A percentile compares a stretch with the other conserved stretches of the same genome.
Evolutionary conservation across 495 filamentous ascomycete genomes (phyloP).

Genomic region (Elaphomyces granulatus): DNA sequence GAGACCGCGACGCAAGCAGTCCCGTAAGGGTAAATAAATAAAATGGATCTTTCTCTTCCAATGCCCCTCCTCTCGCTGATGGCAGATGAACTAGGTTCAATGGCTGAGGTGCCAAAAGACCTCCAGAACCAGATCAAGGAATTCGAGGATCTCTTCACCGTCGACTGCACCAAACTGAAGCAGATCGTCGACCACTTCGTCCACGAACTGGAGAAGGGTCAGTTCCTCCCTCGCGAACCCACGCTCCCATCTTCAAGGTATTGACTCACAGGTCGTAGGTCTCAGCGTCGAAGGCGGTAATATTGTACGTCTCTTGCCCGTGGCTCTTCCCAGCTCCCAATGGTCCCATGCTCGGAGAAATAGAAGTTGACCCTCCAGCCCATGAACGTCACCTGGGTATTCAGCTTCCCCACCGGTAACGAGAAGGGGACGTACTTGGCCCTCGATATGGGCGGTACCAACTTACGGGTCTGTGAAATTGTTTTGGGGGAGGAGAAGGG

Average conservation of each 20-base stretch:
- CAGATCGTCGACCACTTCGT: slow-evolving; percentile 79
- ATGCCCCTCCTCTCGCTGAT: no score
- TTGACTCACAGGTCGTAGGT: slow-evolving; percentile 31
- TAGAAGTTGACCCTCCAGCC: slow-evolving; percentile 41
- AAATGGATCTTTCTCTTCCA: no score
- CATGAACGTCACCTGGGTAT: slow-evolving; percentile 98
- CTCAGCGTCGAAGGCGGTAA: slow-evolving; percentile 77
- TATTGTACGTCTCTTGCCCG: slow-evolving; percentile 50
- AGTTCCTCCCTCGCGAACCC: slow-evolving; percentile 10
- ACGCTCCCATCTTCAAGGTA: not conserved
- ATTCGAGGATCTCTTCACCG: slow-evolving; percentile 74
- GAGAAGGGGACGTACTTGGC: slow-evolving; percentile 88
- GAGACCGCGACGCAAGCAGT: slow-evolving; percentile 55
- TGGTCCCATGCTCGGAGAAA: not conserved
- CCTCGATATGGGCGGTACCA: slow-evolving; percentile 97
- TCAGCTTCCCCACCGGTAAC: slow-evolving; percentile 78
- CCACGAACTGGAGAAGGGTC: slow-evolving; percentile 76
- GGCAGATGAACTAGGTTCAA: slow-evolving; percentile 50
- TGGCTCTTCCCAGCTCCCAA: not conserved
- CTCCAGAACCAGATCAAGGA: slow-evolving; percentile 70
- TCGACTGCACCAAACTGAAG: slow-evolving; percentile 70
- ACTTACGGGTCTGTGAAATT: slow-evolving; percentile 95
- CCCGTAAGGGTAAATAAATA: slow-evolving; percentile 56
- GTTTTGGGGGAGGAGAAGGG: slow-evolving; percentile 79
- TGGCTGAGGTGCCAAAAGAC: slow-evolving; percentile 71